Evolutionary conservation across 495 filamentous ascomycete species (phyloP).

Genomic region (Xanthoparmelia taractica): DNA sequence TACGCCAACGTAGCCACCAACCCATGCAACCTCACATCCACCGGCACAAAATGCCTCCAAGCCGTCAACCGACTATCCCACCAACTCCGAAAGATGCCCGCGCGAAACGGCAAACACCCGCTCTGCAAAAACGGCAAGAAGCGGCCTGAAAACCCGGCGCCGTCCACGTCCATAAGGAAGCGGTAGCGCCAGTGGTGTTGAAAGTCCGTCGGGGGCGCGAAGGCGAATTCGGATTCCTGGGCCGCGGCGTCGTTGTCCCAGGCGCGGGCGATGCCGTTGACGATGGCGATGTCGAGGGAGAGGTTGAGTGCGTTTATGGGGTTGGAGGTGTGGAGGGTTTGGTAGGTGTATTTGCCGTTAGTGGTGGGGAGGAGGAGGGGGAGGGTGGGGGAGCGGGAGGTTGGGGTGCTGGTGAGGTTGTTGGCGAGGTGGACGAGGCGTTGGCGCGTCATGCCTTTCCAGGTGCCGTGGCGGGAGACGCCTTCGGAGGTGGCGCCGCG

Average conservation of each 20-base stretch:
- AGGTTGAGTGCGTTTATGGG: constrained; percentile 41
- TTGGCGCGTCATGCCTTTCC: constrained; percentile 54
- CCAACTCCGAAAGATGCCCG: constrained; percentile 65
- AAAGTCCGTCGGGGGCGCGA: constrained; percentile 39
- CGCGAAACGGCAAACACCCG: constrained; percentile 54
- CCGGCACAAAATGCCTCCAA: constrained; percentile 72
- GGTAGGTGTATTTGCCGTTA: constrained; percentile 32
- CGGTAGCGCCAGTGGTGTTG: constrained; percentile 57
- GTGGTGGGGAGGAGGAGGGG: constrained; percentile 25
- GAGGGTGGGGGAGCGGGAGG: constrained; percentile 37
- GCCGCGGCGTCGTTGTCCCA: constrained; percentile 44
- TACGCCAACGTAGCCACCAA: constrained; percentile 59
- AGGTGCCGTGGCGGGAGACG: constrained; percentile 42
- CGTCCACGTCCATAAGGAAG: constrained; percentile 61
- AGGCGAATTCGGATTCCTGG: constrained; percentile 45
- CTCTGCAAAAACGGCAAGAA: constrained; percentile 57
- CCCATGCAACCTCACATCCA: constrained; percentile 60
- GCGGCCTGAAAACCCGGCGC: constrained; percentile 57
- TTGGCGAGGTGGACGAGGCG: constrained; percentile 49
- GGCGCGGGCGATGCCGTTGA: constrained; percentile 48
- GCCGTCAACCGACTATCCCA: constrained; percentile 60
- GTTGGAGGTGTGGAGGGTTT: constrained; percentile 27
- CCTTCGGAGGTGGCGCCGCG: constrained; percentile 52
- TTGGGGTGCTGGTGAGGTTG: constrained; percentile 37
- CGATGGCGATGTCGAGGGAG: constrained; percentile 37